Evolutionary conservation across 768 basidiomycete species (phyloP).

Genomic region (Pisolithus orientalis): DNA sequence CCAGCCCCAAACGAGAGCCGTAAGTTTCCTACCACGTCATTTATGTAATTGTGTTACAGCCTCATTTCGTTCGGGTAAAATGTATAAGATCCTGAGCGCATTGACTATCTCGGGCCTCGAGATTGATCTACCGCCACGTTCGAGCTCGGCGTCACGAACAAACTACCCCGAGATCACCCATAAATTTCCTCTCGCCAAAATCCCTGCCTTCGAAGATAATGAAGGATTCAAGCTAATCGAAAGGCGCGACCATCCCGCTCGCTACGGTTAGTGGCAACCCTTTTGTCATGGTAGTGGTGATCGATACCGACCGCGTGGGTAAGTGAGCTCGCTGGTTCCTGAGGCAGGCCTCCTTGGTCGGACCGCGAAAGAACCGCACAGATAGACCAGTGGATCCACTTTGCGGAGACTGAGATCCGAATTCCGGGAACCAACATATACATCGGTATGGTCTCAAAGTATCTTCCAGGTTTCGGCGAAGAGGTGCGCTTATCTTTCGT

Average conservation of each 20-base stretch:
- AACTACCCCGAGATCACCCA: slow-evolving; percentile 5
- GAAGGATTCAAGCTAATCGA: neutral
- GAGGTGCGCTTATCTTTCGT: neutral
- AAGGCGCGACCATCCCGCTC: slow-evolving; percentile 12
- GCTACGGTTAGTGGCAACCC: slow-evolving; percentile 4
- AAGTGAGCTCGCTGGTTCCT: slow-evolving; percentile 11
- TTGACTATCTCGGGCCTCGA: slow-evolving; percentile 13
- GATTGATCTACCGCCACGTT: slow-evolving; percentile 1
- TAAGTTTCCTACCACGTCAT: neutral
- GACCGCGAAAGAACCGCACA: slow-evolving; percentile 3
- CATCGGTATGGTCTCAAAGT: neutral
- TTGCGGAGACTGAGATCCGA: slow-evolving; percentile 12
- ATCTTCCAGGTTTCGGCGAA: neutral
- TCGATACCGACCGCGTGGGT: neutral
- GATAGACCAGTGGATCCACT: slow-evolving; percentile 17
- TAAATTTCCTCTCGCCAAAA: too few relatives aligned
- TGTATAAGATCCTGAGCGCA: slow-evolving; percentile 14
- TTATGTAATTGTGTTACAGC: slow-evolving; percentile 18
- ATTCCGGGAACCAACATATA: neutral
- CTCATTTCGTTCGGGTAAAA: slow-evolving; percentile 20
- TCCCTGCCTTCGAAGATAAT: too few relatives aligned
- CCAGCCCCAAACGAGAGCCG: too few relatives aligned
- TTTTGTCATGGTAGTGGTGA: too few relatives aligned
- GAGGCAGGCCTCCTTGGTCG: slow-evolving; percentile 9
- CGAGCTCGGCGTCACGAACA: slow-evolving; percentile 5